Evolutionary conservation across 768 basidiomycete genomes (phyloP), one percentile per base, ranked within the genome.

Genomic region (Xerocomus potaroensis): DNA sequence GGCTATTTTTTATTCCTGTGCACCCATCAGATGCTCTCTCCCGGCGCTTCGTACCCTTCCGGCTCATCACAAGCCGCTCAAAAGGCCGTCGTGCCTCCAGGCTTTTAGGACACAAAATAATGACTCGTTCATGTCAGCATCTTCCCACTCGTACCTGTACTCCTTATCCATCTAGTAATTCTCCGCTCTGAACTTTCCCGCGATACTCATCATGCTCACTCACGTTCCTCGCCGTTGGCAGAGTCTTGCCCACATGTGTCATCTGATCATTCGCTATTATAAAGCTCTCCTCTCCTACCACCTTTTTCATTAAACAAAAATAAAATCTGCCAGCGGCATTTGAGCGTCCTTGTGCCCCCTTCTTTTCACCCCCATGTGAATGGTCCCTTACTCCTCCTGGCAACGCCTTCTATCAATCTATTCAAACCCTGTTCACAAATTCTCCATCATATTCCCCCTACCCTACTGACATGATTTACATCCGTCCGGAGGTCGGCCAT

Each of bases 61-160:
- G 78, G 64, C 49, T 52, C 63, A 19, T 49, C 59, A 47, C 69
- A 66, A 42, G 43, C 59, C 31, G 60, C 64, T 30, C 72, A 65
- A 51, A 74, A 76, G 69, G 79, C 77, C 40, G 70, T 92, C 53
- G 83, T 91, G 39, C 90, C 91, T 15, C 90, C 91, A 48, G 91
- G 91, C 41, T 91, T 93, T 71, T 92, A 70, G 76, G 15, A 33
- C 38, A 32, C 22, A 24, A 21, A n/a, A n/a, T n/a, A n/a, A n/a
- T n/a, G n/a, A n/a, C n/a, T 32, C 39, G 46, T 31, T 33, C 24
- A 16, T 43, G 43, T 38, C 43, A 50, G 35, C 49, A 33, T 19
- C 32, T n/a, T 38, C 40, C 14, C 46, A 42, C 16, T 34, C 46
- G n/a, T n/a, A n/a, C n/a, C n/a, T n/a, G n/a, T n/a, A n/a, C n/a